Base-by-base conservation (phyloP, 108 stramenopile genomes). In the Conticribra weissflogii region DNA sequence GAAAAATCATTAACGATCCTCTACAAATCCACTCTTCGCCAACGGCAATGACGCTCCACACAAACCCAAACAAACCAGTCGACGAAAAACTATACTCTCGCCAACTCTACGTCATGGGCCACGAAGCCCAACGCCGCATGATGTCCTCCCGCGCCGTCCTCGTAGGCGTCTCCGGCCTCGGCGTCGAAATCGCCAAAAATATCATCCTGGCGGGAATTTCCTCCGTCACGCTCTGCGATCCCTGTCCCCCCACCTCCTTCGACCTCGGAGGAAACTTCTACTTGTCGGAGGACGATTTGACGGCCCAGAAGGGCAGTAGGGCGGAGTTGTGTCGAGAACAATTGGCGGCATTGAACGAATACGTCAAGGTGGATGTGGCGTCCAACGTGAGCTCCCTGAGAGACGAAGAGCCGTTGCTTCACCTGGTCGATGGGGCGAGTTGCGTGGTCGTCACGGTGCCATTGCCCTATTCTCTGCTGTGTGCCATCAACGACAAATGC, bases 71-170 rank as follows among this genome's bases (percentile, higher is more conserved):
- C 5, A 41, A 5, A 41, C 36, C 66, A 67, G 94, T 98, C 55
- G 98, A 98, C 75, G 98, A 98, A 71, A 94, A 94, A 64, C 78
- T 97, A 62, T 98, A 98, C 76, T 97, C 96, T 50, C 96, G 98
- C 19, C 99, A 99, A 83, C 95, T 99, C 24, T 98, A 98, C 71
- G 98, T 98, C n/a, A 97, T 98, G 96, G 99, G 99, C 45, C 96
- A 97, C 78, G 98, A 98, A 80, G 99, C 98, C 27, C 97, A 98
- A 78, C 85, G 89, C 34, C 90, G 94, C 28, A 96, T 99, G 97
- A 94, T 96, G 83, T 81, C 88, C n/a, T 87, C 90, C 36, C 76
- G 85, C 14, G 97, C 96, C 31, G 78, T 98, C 51, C 36, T 99
- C 56, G 71, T 96, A 19, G 99, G 99, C 23, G 58, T 91, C 27